Evolutionary conservation across 2,329 filamentous ascomycete species (phyloP), one percentile per base, ranked within the genome.

Genomic region (Akanthomyces lecanii): DNA sequence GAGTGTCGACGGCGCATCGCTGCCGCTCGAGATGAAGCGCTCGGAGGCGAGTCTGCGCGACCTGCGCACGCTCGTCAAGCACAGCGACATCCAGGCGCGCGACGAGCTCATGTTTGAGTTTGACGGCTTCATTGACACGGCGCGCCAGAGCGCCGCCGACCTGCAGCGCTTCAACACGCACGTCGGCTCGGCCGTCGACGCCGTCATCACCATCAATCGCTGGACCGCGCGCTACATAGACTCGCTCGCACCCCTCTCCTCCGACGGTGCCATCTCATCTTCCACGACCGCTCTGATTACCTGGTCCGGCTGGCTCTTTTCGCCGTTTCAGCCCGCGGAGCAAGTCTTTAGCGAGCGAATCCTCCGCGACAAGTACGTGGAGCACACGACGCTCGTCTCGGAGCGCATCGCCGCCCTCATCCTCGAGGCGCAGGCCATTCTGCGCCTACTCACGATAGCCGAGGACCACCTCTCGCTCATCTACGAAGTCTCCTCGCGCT

Each of bases 21-120:
- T 95, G 3, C 90, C 90, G 0, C 79, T 90, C 67, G 89, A 91
- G 68, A 92, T 95, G 86, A 93, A 92, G 76, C 83, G 86, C 11
- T 87, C 88, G 3, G 90, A 94, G 73, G 80, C 85, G 2, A 87
- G 88, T 1, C 87, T 95, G 42, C 84, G 90, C 47, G 90, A 93
- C 69, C 76, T 95, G 28, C 85, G 89, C 38, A 88, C 85, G 30
- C 81, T 92, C 51, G 89, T 96, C 40, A 82, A 85, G 45, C 86
- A 88, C 74, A 91, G 88, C 67, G 81, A 85, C 25, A 78, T 95
- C 0, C 84, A 86, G 30, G 85, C 84, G 47, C 85, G 85, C 36
- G 83, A 89, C 42, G 88, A 92, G 73, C 82, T 96, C 14, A 84
- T 90, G 5, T 81, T 87, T 25, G 90, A 94, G 71, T 89, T 96